Conservation (phyloP, 148 eudicot species). For the Simmondsia chinensis region DNA sequence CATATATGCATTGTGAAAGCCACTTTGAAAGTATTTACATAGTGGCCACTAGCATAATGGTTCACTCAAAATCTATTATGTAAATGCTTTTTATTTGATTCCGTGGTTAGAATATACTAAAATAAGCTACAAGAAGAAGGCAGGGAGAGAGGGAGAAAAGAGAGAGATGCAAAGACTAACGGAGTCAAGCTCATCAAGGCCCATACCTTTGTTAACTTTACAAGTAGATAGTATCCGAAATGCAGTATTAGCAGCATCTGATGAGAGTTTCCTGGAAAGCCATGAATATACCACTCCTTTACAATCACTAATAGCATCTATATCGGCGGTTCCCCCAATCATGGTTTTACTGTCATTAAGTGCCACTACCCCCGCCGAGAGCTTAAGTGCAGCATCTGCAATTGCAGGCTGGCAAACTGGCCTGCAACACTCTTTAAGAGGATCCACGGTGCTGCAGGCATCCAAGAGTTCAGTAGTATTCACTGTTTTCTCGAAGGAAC, state of each 20-base stretch:
- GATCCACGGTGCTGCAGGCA: slow-evolving; percentile 76
- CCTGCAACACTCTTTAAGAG: slow-evolving; percentile 88
- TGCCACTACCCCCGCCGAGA: slow-evolving; percentile 31
- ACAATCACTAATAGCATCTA: slow-evolving; percentile 64
- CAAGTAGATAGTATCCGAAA: slow-evolving; percentile 75
- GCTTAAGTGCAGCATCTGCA: slow-evolving; percentile 65
- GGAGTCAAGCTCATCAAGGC: not conserved
- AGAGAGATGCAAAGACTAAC: not conserved
- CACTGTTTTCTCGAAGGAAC: slow-evolving; percentile 58
- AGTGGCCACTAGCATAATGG: no score
- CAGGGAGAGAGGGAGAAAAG: no score
- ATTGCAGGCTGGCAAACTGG: slow-evolving; percentile 81
- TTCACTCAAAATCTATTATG: no score
- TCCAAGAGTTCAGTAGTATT: slow-evolving; percentile 81
- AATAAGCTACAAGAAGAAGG: no score
- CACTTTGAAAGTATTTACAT: no score
- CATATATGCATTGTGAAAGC: no score
- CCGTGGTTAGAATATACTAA: no score
- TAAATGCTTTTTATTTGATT: no score
- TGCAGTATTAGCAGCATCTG: slow-evolving; percentile 60
- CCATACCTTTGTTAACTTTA: slow-evolving; percentile 83
- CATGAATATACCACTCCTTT: slow-evolving; percentile 83
- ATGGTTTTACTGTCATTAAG: slow-evolving; percentile 20
- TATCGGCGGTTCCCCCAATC: slow-evolving; percentile 28
- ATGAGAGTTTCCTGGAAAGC: slow-evolving; percentile 75